phyloP scores from a whole-genome alignment of 1,284 basidiomycete species.

The Filobasidium uniguttulatum region DNA sequence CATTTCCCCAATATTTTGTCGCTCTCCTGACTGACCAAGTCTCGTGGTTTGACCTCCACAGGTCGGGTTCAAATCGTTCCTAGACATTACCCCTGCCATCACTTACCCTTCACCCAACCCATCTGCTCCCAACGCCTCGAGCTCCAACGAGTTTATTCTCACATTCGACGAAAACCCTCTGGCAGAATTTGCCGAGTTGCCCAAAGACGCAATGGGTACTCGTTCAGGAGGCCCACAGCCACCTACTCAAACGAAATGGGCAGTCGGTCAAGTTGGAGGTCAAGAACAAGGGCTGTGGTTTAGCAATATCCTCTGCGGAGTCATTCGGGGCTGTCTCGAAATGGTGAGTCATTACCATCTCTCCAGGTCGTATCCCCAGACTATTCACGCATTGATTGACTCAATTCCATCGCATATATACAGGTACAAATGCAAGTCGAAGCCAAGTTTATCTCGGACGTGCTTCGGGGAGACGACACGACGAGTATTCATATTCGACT shows the following conservation, averaged over 20 bases:
- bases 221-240: neutral
- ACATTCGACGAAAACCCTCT: slow-evolving; percentile 91
- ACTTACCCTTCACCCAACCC: slow-evolving; percentile 46
- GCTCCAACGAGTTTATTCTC: slow-evolving; percentile 63
- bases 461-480: slow-evolving; percentile 78
- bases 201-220: slow-evolving; percentile 59
- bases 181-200: slow-evolving; percentile 93
- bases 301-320: slow-evolving; percentile 88
- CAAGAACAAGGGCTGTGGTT: slow-evolving; percentile 84
- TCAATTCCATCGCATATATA: neutral
- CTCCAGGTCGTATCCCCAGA: neutral
- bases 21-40: neutral
- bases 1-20: slow-evolving; percentile 1
- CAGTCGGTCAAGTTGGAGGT: slow-evolving; percentile 4
- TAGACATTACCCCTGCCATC: slow-evolving; percentile 80
- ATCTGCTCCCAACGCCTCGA: slow-evolving; percentile 21
- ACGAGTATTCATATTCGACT: slow-evolving; percentile 88
- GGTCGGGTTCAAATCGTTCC: slow-evolving; percentile 98
- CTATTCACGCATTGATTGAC: neutral
- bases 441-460: slow-evolving; percentile 76
- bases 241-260: slow-evolving; percentile 2
- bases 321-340: slow-evolving; percentile 81
- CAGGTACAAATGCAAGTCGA: slow-evolving; percentile 96
- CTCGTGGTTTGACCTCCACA: slow-evolving; percentile 34
- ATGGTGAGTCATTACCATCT: slow-evolving; percentile 54